Evolutionary conservation across 345 rosid species (phyloP), one percentile per base, ranked within the genome.

Genomic region (Populus davidiana): DNA sequence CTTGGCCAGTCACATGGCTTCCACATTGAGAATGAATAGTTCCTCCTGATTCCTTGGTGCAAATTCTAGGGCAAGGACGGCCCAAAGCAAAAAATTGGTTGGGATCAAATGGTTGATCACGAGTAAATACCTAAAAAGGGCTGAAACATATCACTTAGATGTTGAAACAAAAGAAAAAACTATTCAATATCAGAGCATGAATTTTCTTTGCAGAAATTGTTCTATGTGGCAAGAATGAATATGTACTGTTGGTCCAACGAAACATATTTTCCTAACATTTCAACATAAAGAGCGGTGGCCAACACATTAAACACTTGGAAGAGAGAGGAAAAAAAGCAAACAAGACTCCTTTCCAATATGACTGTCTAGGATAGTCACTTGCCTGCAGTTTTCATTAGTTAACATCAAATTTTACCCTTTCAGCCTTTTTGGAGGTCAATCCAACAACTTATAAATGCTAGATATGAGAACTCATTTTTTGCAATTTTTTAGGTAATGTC

Each of bases 21-120:
- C 72, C 76, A 78, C 71, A 44, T 61, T 72, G 74, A 61, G 81
- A 76, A 81, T 91, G 97, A 75, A 91, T 79, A 33, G 67, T 75
- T 69, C 76, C 77, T 81, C 85, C 85, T 7, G 83, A 79, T 82
- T 78, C 85, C 70, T 84, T 70, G 80, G 85, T 84, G 84, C 98
- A 94, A 49, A 85, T 85, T 79, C 62, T 76, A 47, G 75, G 90
- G 84, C 97, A 93, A 81, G 90, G 92, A 80, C 77, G 88, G 43
- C 97, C 97, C 80, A 88, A 77, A 71, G 97, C 89, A 87, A 88
- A 94, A 85, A 94, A 93, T 79, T 93, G 94, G 68, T 80, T 61
- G 71, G 97, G 95, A 81, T 93, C 97, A 36, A 94, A 90, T 56
- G 87, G 85, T 81, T 90, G 95, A 79, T 94, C 98, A 52, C 98